Conservation (phyloP, 139 green algal genomes). For the Tetratostichococcus sp. region DNA sequence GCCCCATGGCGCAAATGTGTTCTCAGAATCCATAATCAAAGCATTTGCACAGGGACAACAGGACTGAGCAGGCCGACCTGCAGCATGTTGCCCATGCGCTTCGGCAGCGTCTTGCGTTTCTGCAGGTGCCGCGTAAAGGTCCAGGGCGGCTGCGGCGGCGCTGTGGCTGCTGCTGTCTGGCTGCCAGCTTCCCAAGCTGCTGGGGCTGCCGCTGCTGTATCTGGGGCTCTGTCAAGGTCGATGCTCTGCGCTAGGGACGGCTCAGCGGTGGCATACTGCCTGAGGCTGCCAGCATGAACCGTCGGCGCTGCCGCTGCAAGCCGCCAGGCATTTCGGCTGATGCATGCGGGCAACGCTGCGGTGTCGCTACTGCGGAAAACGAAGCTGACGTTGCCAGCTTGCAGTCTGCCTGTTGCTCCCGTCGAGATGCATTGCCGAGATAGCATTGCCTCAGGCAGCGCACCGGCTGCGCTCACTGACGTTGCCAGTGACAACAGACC, state of each 20-base stretch:
- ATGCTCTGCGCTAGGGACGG: background rate
- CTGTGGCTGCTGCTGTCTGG: background rate
- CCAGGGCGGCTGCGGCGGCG: constrained; percentile 39
- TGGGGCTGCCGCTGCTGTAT: background rate
- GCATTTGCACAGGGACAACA: too few species aligned
- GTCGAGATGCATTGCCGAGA: too few species aligned
- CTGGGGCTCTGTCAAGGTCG: background rate
- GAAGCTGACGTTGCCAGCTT: too few species aligned
- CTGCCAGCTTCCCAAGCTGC: background rate
- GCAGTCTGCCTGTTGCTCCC: too few species aligned
- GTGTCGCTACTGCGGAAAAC: too few species aligned
- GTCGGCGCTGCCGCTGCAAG: background rate
- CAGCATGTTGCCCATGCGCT: constrained; percentile 52
- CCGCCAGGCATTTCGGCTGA: too few species aligned
- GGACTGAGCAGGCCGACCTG: constrained; percentile 9
- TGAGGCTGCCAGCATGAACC: background rate
- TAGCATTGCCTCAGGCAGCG: too few species aligned
- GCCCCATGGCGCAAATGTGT: too few species aligned
- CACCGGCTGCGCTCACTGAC: too few species aligned
- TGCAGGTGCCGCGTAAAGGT: constrained; percentile 44
- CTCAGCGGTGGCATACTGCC: background rate
- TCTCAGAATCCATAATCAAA: too few species aligned
- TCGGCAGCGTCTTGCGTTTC: constrained; percentile 51
- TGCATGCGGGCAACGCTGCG: too few species aligned
- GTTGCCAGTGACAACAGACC: too few species aligned